A percentile compares a stretch with the other conserved stretches of the same genome.
Evolutionary conservation across 768 basidiomycete species (phyloP).

Genomic region (Amanita rimosa): DNA sequence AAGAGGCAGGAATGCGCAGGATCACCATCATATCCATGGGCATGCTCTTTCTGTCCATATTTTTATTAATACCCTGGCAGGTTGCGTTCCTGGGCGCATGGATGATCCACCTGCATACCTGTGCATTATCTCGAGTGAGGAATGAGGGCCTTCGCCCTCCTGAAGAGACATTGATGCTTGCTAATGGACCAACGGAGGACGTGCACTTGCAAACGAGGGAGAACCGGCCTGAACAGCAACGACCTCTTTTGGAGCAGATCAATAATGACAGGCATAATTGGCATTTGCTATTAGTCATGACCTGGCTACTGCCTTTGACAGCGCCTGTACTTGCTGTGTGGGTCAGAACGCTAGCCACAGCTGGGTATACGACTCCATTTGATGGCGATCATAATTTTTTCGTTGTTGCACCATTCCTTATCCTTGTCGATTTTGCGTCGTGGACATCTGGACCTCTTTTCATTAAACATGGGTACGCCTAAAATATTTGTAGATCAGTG

Average conservation of each 20-base stretch:
- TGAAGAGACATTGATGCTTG: slow-evolving; percentile 1
- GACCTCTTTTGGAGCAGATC: slow-evolving; percentile 8
- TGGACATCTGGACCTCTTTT: slow-evolving; percentile 34
- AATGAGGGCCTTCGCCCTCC: slow-evolving; percentile 12
- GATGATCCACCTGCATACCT: slow-evolving; percentile 66
- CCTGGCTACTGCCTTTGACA: slow-evolving; percentile 67
- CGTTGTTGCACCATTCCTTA: slow-evolving; percentile 50
- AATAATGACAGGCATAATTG: slow-evolving; percentile 38
- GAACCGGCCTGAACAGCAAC: background rate
- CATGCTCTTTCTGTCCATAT: slow-evolving; percentile 53
- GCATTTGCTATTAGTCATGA: slow-evolving; percentile 66
- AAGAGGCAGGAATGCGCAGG: slow-evolving; percentile 27
- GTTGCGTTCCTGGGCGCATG: slow-evolving; percentile 81
- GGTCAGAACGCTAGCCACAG: slow-evolving; percentile 76
- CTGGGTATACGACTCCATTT: slow-evolving; percentile 71
- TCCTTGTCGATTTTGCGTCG: slow-evolving; percentile 51
- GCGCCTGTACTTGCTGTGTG: slow-evolving; percentile 79
- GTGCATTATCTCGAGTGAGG: slow-evolving; percentile 25
- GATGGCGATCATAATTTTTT: slow-evolving; percentile 70
- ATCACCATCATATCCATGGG: slow-evolving; percentile 47
- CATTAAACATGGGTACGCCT: slow-evolving; percentile 26
- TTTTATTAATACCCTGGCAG: slow-evolving; percentile 82
- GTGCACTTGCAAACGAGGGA: background rate
- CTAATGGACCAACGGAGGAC: background rate
- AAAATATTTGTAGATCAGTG: slow-evolving; percentile 3